Conservation (phyloP, 768 basidiomycete species). For the Termitomyces sp. region DNA sequence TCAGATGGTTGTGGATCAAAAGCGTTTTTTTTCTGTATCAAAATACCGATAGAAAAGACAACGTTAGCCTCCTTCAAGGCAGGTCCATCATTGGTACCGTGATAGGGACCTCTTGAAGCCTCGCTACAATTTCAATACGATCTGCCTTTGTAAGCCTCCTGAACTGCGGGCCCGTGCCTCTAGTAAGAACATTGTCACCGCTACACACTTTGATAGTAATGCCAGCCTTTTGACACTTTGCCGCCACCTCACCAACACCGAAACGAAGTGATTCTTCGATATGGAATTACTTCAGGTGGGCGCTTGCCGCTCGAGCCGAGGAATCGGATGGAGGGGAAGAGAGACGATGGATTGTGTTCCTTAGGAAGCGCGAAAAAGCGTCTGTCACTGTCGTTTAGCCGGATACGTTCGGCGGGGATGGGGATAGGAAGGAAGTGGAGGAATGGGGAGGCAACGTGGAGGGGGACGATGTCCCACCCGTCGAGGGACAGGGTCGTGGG, state of each 20-base stretch:
- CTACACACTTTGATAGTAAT: constrained; percentile 98
- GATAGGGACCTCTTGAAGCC: constrained; percentile 88
- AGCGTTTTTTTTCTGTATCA: constrained; percentile 95
- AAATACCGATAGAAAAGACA: constrained; percentile 96
- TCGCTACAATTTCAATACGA: constrained; percentile 79
- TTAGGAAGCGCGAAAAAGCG: constrained; percentile 4
- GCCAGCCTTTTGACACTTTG: constrained; percentile 82
- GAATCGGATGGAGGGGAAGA: constrained; percentile 4
- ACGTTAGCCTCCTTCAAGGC: constrained; percentile 95
- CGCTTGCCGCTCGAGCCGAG: background rate
- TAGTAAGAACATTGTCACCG: constrained; percentile 94
- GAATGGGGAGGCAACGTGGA: background rate
- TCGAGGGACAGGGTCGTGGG: constrained; percentile 11
- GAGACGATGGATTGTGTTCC: constrained; percentile 2
- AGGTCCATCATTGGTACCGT: constrained; percentile 96
- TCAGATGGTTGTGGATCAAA: too few species aligned
- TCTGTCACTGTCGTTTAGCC: background rate
- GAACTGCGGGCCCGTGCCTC: constrained; percentile 93
- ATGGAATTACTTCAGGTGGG: background rate
- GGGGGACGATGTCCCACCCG: constrained; percentile 8
- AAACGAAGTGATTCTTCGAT: constrained; percentile 86
- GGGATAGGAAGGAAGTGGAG: background rate
- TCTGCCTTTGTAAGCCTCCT: constrained; percentile 67
- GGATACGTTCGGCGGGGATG: background rate
- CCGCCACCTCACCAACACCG: constrained; percentile 72